Evolutionary conservation across 1,139 yeast species (phyloP).

Genomic region (Taphrina populina): DNA sequence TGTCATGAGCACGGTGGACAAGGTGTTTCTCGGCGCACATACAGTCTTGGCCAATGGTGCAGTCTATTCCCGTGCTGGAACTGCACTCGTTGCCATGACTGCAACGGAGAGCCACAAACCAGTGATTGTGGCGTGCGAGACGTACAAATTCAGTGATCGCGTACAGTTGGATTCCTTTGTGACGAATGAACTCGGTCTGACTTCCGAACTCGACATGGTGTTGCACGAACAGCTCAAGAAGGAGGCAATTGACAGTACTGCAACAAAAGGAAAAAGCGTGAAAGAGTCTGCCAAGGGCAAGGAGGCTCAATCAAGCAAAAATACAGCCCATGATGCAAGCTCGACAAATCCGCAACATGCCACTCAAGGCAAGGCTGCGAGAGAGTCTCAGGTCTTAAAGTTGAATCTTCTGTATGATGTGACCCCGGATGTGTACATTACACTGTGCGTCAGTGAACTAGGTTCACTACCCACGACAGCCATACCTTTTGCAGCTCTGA

Average conservation of each 20-base stretch:
- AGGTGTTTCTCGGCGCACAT: conserved; percentile 93
- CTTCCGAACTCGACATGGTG: conserved; percentile 64
- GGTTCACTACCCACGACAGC: conserved; percentile 97
- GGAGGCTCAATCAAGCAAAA: background rate
- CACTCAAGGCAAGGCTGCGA: conserved; percentile 1
- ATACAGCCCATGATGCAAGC: too few species aligned
- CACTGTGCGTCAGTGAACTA: conserved; percentile 91
- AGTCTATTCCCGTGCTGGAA: conserved; percentile 89
- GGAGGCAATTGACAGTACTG: conserved; percentile 29
- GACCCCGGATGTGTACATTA: conserved; percentile 90
- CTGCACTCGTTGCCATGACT: conserved; percentile 90
- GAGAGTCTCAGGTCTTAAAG: conserved; percentile 56
- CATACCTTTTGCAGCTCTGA: conserved; percentile 48
- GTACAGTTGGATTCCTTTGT: conserved; percentile 96
- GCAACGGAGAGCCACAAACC: conserved; percentile 87
- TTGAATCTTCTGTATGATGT: conserved; percentile 87
- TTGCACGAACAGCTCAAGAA: conserved; percentile 38
- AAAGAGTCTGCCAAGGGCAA: background rate
- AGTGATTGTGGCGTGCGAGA: conserved; percentile 91
- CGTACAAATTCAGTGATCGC: conserved; percentile 89
- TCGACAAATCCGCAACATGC: background rate
- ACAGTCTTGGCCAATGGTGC: conserved; percentile 95
- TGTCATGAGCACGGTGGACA: conserved; percentile 77
- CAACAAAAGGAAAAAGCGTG: background rate
- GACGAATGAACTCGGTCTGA: conserved; percentile 75